Evolutionary conservation across 169 alveolate genomes (phyloP).

Genomic region (Perkinsus olseni): DNA sequence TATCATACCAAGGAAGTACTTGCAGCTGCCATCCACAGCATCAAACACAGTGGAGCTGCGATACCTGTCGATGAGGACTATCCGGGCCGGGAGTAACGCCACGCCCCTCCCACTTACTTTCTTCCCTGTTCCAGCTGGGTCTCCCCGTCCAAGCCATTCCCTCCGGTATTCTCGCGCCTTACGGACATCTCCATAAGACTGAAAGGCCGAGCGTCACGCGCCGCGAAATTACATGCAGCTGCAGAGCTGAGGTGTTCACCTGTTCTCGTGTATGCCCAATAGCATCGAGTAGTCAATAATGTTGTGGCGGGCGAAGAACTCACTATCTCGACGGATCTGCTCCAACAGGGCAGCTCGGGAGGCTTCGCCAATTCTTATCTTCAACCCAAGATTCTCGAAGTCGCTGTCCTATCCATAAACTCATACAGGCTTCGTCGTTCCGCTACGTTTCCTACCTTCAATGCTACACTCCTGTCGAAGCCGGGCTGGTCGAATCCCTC

Average conservation of each 20-base stretch:
- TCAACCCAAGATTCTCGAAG: background rate
- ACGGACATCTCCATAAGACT: background rate
- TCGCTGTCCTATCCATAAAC: background rate
- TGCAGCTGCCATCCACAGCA: background rate
- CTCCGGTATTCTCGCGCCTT: background rate
- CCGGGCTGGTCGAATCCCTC: background rate
- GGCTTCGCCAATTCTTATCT: conserved; percentile 24
- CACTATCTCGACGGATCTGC: conserved; percentile 48
- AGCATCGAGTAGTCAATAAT: conserved; percentile 75
- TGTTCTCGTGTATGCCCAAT: conserved; percentile 61
- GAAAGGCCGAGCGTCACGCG: background rate
- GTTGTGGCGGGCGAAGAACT: conserved; percentile 42
- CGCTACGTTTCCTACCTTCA: conserved; percentile 23
- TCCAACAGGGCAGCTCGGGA: conserved; percentile 37
- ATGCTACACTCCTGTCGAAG: background rate
- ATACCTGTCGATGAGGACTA: background rate
- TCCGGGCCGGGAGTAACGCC: too few species aligned
- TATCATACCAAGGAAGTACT: conserved; percentile 35
- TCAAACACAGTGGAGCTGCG: background rate
- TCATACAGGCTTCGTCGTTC: background rate
- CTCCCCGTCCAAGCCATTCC: background rate
- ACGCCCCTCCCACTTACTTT: background rate
- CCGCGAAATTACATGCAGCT: background rate
- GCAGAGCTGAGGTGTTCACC: background rate
- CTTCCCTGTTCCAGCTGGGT: background rate